Base-by-base conservation (phyloP, 192 early-diverging fungal species). In the Coemansia aciculifera region DNA sequence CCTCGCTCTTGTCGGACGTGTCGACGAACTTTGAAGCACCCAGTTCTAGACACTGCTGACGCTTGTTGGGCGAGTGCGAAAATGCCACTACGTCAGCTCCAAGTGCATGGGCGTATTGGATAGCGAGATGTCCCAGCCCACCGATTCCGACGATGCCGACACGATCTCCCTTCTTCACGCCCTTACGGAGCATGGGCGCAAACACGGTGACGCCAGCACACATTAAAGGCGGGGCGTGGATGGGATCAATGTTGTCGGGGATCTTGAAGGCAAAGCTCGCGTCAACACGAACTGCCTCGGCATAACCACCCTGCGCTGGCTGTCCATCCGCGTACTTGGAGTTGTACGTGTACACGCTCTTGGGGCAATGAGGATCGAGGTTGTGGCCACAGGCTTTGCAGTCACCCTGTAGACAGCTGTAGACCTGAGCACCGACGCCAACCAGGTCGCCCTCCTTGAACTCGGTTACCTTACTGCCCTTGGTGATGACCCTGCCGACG, bases 151-250 rank as follows among this genome's bases (percentile, higher is more conserved):
- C 84, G 3, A 94, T 80, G 11, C 86, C 92, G 13, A 93, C 86
- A 4, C 79, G 73, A 17, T 79, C 83, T 11, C 90, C 91, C 7
- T 87, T 81, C 44, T 80, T 86, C 23, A 90, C 72, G 12, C 83
- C 75, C 63, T 87, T 81, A 31, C 85, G 85, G 21, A 86, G 75
- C 43, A 95, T 75, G 3, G 93, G 88, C 17, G 83, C 78, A 73
- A 87, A 95, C 7, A 93, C 88, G 11, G 94, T 90, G 6, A 87
- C 82, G 13, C 94, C 94, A 13, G 94, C 93, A 70, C 94, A 94
- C 73, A 94, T 85, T 57, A 95, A 63, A 4, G 93, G 89, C 1
- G 87, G 88, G 1, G 88, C 90, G 63, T 88, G 80, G n/a, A 81
- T 72, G 6, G 85, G 77, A 7, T 81, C 84, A 21, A 87, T 82